These are phyloP conservation scores for Podila clonocystis DNA, from an alignment of 192 early-diverging fungal species.

Conservation along the genomic window DNA sequence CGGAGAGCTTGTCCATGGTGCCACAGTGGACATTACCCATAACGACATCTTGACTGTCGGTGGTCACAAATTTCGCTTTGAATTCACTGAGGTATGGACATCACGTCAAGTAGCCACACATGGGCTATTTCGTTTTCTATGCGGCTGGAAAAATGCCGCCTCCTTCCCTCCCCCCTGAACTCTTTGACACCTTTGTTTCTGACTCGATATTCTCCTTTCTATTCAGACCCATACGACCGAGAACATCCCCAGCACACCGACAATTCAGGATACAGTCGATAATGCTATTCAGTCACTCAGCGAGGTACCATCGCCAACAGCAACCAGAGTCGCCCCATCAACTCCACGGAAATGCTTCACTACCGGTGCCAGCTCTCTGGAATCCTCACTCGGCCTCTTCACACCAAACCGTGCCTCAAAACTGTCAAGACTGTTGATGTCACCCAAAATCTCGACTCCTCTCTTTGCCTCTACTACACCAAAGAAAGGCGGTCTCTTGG, in stretches of 20 bases:
- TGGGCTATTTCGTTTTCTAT: neutral
- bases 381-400: conserved; percentile 35
- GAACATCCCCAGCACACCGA: conserved; percentile 12
- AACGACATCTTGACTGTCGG: conserved; percentile 38
- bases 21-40: conserved; percentile 29
- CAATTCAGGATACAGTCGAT: conserved; percentile 15
- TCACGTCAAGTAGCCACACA: neutral
- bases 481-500: neutral
- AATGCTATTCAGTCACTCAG: conserved; percentile 13
- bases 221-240: too few relatives aligned
- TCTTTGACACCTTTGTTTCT: too few relatives aligned
- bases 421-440: conserved; percentile 35
- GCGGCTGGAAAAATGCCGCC: neutral
- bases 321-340: neutral
- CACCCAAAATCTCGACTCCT: conserved; percentile 35
- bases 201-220: too few relatives aligned
- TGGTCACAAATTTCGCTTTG: conserved; percentile 42
- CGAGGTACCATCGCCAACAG: conserved; percentile 15
- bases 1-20: conserved; percentile 35
- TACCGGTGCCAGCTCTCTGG: conserved; percentile 12
- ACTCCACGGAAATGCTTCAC: conserved; percentile 18
- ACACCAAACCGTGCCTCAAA: conserved; percentile 43
- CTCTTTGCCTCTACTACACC: conserved; percentile 21
- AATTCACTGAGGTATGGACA: conserved; percentile 13
- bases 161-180: neutral